Evolutionary conservation across 257 asterid genomes (phyloP), one percentile per base, ranked within the genome.

Genomic region (Eustoma russellianum): DNA sequence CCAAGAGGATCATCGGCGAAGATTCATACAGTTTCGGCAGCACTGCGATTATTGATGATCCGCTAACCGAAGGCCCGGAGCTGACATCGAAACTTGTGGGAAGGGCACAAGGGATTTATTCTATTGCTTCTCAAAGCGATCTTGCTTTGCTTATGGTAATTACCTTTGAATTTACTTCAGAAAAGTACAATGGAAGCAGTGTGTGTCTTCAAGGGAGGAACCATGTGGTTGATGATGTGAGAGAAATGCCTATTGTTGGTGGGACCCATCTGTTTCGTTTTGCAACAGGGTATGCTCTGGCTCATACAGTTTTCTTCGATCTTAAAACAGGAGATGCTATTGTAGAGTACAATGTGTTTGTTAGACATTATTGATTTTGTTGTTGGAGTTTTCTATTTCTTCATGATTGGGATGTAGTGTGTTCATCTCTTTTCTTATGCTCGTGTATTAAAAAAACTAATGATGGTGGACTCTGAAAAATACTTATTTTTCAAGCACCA

Each of bases 221-320:
- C 13, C 48, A 54, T 13, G 48, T 54, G 5, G 2, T 54, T 54
- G 59, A 54, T 54, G 59, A 54, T 40, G 48, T 54, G 5, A 28
- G 94, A 52, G 94, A 85, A 50, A 71, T 85, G 79, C 86, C 94
- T 9, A 35, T 79, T 6, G 74, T 80, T 3, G 93, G 93, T 9
- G 93, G 87, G 14, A 75, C 67, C 3, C 83, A 79, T 3, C 13
- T 67, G 3, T 82, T 82, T 55, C 71, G 89, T 28, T 76, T 85
- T 43, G 80, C 73, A 3, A 75, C 85, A 33, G 93, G 87, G 7
- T 78, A 76, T 52, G 87, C 77, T 5, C 41, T 74, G 66, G 95
- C 85, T 0, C 79, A 76, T 61, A 74, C 83, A 3, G 11, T 41
- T 12, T 19, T 9, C 19, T 74, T 28, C 49, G 56, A 50, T 47